Conservation (phyloP, 306 rosid genomes). For the Senna siamea region DNA sequence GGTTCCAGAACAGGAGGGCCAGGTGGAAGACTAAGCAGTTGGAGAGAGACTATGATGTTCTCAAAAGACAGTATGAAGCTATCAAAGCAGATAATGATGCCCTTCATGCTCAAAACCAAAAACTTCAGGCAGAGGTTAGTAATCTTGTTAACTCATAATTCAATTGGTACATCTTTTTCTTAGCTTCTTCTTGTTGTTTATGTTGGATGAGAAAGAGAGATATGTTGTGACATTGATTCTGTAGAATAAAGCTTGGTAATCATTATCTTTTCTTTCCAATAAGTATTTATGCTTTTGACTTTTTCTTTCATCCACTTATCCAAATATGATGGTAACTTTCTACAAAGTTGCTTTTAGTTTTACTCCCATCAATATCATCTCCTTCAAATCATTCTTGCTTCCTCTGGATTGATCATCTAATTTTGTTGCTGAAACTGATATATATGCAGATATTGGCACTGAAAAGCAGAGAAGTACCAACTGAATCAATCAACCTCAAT, state of each 20-base stretch:
- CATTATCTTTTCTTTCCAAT: slow-evolving; percentile 27
- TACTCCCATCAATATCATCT: slow-evolving; percentile 23
- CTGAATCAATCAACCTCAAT: slow-evolving; percentile 83
- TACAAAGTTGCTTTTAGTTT: slow-evolving; percentile 35
- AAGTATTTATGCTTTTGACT: slow-evolving; percentile 33
- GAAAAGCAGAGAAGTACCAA: slow-evolving; percentile 79
- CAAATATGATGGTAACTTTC: slow-evolving; percentile 38
- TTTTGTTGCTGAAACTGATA: slow-evolving; percentile 4
- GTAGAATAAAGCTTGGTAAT: slow-evolving; percentile 42
- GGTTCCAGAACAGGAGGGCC: slow-evolving; percentile 89
- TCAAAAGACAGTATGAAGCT: slow-evolving; percentile 76
- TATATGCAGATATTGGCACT: slow-evolving; percentile 72
- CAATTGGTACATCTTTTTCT: background rate
- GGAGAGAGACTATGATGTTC: slow-evolving; percentile 80
- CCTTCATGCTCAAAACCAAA: slow-evolving; percentile 71
- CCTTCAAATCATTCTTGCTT: no score
- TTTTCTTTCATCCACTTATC: slow-evolving; percentile 34
- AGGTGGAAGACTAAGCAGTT: slow-evolving; percentile 90
- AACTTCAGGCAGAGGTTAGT: slow-evolving; percentile 73
- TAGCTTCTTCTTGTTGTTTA: slow-evolving; percentile 9
- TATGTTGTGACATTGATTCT: slow-evolving; percentile 15
- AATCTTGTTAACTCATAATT: slow-evolving; percentile 7
- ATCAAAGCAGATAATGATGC: slow-evolving; percentile 72
- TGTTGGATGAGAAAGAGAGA: slow-evolving; percentile 12
- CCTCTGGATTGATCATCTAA: slow-evolving; percentile 29